phyloP scores from a whole-genome alignment of 179 eudicot species.

The Nepenthes alata region DNA sequence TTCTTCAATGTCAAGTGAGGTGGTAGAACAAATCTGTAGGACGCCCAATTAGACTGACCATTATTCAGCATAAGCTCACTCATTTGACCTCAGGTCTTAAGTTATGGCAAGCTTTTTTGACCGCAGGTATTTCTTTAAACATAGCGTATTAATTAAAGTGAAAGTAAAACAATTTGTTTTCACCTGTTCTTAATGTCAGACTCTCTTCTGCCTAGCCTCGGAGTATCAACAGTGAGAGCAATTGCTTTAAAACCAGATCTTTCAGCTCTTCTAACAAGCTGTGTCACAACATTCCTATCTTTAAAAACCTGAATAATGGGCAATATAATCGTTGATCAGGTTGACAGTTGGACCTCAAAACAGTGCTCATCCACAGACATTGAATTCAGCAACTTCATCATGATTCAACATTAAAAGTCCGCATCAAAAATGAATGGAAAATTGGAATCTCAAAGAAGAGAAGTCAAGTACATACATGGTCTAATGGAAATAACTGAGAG shows the following conservation, averaged over 20 bases:
- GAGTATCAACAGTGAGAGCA: constrained; percentile 84
- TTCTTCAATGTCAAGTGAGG: constrained; percentile 57
- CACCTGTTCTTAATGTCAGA: constrained; percentile 89
- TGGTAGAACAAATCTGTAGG: constrained; percentile 55
- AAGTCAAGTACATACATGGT: not conserved
- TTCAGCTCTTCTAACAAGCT: constrained; percentile 81
- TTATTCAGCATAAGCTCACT: not conserved
- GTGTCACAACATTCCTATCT: constrained; percentile 55
- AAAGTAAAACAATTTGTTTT: not conserved
- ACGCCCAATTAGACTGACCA: not conserved
- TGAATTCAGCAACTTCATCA: too few species aligned
- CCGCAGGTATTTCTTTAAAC: too few species aligned
- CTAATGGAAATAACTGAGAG: too few species aligned
- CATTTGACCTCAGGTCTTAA: not conserved
- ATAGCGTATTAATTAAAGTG: too few species aligned
- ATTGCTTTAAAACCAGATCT: constrained; percentile 82
- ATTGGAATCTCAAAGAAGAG: not conserved
- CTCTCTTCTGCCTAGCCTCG: constrained; percentile 79
- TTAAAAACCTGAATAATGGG: constrained; percentile 35
- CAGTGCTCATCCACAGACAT: too few species aligned
- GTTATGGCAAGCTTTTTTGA: too few species aligned
- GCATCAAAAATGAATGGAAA: not conserved
- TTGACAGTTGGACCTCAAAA: not conserved
- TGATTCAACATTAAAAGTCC: not conserved
- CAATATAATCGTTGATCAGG: not conserved